phyloP scores from a whole-genome alignment of 108 stramenopile genomes.

The Conticribra weissflogii region DNA sequence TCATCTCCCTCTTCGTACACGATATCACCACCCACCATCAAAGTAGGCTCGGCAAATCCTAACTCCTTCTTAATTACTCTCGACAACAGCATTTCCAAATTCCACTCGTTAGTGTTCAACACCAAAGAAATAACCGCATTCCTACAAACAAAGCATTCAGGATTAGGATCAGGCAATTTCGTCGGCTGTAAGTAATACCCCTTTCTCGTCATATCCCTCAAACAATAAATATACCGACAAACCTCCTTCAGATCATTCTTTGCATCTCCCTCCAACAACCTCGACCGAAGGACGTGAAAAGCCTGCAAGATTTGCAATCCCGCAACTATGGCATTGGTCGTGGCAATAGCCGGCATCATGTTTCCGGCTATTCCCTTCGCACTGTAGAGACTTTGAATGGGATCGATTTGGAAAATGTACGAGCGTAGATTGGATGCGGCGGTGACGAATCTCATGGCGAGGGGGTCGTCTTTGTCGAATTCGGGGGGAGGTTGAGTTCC shows the following conservation, averaged over 20 bases:
- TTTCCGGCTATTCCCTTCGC: constrained; percentile 99
- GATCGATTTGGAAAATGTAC: constrained; percentile 88
- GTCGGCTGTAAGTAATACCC: constrained; percentile 82
- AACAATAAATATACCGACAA: constrained; percentile 77
- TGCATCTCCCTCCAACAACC: constrained; percentile 26
- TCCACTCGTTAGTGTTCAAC: constrained; percentile 78
- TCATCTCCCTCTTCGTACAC: constrained; percentile 89
- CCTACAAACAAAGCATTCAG: constrained; percentile 93
- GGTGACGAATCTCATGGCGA: constrained; percentile 96
- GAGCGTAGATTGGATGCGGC: constrained; percentile 93
- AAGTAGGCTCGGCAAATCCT: constrained; percentile 83
- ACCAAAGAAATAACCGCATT: constrained; percentile 71
- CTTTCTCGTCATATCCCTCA: constrained; percentile 77
- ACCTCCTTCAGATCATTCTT: constrained; percentile 44
- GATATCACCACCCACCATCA: constrained; percentile 59
- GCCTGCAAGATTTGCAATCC: constrained; percentile 85
- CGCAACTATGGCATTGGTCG: constrained; percentile 99
- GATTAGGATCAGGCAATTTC: constrained; percentile 75
- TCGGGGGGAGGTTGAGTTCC: constrained; percentile 42
- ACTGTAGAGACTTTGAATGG: constrained; percentile 80
- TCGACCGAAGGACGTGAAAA: constrained; percentile 69
- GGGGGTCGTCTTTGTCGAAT: constrained; percentile 95
- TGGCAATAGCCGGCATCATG: constrained; percentile 99
- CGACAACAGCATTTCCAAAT: constrained; percentile 65
- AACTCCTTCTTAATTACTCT: constrained; percentile 75